These are phyloP conservation scores for Diutina sp. DNA, from an alignment of 1,139 yeast species.

Conservation along the genomic window DNA sequence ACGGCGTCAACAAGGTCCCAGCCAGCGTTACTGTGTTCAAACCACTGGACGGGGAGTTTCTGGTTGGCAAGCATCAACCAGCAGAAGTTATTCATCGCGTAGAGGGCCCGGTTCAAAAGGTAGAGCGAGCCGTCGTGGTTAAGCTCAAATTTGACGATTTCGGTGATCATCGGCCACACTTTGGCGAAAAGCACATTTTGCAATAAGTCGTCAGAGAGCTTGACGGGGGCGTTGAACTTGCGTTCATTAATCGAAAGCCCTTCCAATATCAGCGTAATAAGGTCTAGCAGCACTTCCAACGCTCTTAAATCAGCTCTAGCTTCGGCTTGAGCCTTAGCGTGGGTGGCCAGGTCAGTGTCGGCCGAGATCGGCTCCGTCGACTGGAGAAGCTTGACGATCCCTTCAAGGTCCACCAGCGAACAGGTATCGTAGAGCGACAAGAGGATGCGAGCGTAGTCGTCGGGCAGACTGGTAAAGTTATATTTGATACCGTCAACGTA, in stretches of 20 bases:
- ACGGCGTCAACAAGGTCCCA: constrained; percentile 24
- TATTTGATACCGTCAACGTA: constrained; percentile 49
- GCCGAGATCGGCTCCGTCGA: background rate
- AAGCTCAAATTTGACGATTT: constrained; percentile 18
- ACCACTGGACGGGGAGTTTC: constrained; percentile 26
- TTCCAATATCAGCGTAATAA: background rate
- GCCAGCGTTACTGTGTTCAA: constrained; percentile 14
- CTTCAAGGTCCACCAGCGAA: background rate
- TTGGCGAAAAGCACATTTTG: constrained; percentile 14
- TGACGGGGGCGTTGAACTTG: constrained; percentile 10
- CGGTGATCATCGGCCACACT: constrained; percentile 27
- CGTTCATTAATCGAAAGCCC: background rate
- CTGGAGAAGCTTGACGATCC: background rate
- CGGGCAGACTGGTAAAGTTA: constrained; percentile 39
- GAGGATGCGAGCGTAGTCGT: constrained; percentile 3
- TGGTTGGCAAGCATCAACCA: constrained; percentile 36
- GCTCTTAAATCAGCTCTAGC: background rate
- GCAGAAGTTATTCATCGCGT: constrained; percentile 57
- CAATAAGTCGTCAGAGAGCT: constrained; percentile 12
- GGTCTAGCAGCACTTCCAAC: constrained; percentile 1
- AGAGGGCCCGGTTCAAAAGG: constrained; percentile 41
- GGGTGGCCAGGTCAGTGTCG: background rate
- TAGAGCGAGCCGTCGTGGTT: constrained; percentile 14
- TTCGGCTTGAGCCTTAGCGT: background rate
- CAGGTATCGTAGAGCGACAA: constrained; percentile 1